These are phyloP conservation scores for Ceratobasidium sp. DNA, from an alignment of 1,284 basidiomycete genomes.

Conservation along the genomic window DNA sequence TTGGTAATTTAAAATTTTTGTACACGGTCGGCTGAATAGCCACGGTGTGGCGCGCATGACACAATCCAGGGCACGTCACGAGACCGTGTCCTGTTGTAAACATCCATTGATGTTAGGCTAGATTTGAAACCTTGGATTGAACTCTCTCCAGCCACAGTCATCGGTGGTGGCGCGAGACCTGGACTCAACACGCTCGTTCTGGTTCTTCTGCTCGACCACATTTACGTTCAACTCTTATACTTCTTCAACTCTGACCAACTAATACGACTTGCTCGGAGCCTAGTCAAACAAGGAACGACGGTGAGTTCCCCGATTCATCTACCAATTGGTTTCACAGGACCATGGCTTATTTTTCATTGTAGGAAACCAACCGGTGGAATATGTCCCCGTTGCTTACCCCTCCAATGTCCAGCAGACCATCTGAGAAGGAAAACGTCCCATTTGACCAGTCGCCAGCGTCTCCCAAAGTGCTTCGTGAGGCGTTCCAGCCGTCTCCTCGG, in stretches of 20 bases:
- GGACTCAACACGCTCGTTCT: background rate
- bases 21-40: too few relatives aligned
- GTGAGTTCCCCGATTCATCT: too few relatives aligned
- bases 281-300: too few relatives aligned
- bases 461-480: slow-evolving; percentile 13
- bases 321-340: background rate
- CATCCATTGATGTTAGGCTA: slow-evolving; percentile 17
- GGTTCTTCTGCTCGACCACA: background rate
- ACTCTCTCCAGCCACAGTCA: slow-evolving; percentile 8
- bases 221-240: background rate
- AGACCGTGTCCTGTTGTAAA: slow-evolving; percentile 32
- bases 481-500: slow-evolving; percentile 17
- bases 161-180: slow-evolving; percentile 7
- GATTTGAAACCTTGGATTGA: background rate
- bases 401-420: slow-evolving; percentile 32
- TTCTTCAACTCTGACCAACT: background rate
- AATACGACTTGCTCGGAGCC: background rate
- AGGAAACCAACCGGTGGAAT: background rate
- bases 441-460: slow-evolving; percentile 20
- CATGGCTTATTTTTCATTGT: background rate
- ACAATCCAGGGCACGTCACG: slow-evolving; percentile 19
- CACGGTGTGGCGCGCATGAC: background rate
- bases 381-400: slow-evolving; percentile 15
- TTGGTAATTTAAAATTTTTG: background rate
- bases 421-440: slow-evolving; percentile 31